These are phyloP conservation scores for Xylariaceae sp. DNA, from an alignment of 2,329 filamentous ascomycete genomes.

Conservation along the genomic window DNA sequence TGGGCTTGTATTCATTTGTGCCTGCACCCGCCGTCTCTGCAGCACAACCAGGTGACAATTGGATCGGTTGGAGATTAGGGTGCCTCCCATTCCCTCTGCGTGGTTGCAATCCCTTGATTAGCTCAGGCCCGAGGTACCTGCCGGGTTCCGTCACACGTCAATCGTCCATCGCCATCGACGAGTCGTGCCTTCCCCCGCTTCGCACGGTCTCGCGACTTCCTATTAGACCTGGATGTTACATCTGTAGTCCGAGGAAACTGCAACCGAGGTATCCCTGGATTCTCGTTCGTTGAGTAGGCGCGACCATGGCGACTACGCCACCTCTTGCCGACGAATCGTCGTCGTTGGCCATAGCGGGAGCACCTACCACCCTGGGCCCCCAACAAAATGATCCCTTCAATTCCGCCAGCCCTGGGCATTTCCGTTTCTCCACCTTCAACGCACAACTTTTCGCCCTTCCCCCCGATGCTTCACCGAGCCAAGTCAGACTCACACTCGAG, in stretches of 20 bases:
- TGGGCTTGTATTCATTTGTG: constrained; percentile 14
- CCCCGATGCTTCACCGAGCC: constrained; percentile 70
- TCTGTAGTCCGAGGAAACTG: constrained; percentile 28
- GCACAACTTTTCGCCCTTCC: constrained; percentile 72
- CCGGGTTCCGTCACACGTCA: not conserved
- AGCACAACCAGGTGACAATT: constrained; percentile 1
- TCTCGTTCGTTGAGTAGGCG: constrained; percentile 6
- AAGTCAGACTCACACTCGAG: constrained; percentile 83
- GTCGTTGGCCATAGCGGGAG: constrained; percentile 38
- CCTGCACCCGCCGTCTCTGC: constrained; percentile 6
- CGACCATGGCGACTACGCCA: constrained; percentile 21
- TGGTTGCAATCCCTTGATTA: constrained; percentile 1
- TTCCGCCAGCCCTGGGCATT: constrained; percentile 41
- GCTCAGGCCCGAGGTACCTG: not conserved
- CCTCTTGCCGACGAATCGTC: constrained; percentile 18
- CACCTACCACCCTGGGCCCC: constrained; percentile 35
- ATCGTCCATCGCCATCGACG: not conserved
- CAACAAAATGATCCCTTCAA: constrained; percentile 54
- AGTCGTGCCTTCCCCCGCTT: not conserved
- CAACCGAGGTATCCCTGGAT: constrained; percentile 25
- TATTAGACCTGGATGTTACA: constrained; percentile 29
- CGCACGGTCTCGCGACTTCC: constrained; percentile 16
- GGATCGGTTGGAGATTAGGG: not conserved
- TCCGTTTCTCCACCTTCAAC: constrained; percentile 81
- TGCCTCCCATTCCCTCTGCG: not conserved